Percentiles rank a stretch among this genome's conserved stretches.
phyloP scores from a whole-genome alignment of 2,329 filamentous ascomycete species.

The Cryphonectria parasitica region DNA sequence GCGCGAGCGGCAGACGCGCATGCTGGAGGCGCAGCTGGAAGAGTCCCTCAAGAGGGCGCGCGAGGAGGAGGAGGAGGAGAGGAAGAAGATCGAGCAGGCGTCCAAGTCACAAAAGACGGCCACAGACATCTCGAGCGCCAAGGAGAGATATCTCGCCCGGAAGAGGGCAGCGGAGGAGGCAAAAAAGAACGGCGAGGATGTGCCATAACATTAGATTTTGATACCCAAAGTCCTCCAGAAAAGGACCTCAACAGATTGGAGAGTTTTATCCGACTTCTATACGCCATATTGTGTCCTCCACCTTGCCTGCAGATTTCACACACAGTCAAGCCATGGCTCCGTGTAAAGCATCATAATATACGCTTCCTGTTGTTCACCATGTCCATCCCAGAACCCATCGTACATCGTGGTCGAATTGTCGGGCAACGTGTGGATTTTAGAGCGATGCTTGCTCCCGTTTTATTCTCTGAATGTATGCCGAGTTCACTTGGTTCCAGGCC shows the following conservation, averaged over 20 bases:
- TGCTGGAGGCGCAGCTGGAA: constrained; percentile 79
- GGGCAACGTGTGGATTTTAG: constrained; percentile 9
- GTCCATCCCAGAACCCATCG: background rate
- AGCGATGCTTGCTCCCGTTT: constrained; percentile 54
- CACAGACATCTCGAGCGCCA: constrained; percentile 74
- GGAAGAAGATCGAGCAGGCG: constrained; percentile 63
- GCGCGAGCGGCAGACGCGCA: constrained; percentile 75
- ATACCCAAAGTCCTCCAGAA: constrained; percentile 13
- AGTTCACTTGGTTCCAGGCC: constrained; percentile 76
- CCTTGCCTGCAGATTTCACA: background rate
- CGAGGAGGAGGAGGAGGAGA: constrained; percentile 70
- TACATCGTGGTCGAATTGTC: background rate
- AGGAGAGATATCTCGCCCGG: constrained; percentile 77
- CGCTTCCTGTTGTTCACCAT: background rate
- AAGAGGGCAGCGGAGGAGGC: constrained; percentile 75
- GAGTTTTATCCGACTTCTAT: background rate
- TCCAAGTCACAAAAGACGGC: constrained; percentile 80
- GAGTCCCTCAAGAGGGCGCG: constrained; percentile 72
- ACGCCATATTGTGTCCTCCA: background rate
- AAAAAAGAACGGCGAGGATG: constrained; percentile 53
- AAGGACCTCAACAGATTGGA: constrained; percentile 17
- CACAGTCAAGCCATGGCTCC: background rate
- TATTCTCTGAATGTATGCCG: constrained; percentile 66
- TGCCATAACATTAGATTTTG: constrained; percentile 27
- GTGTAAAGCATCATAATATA: background rate